phyloP scores from a whole-genome alignment of 768 basidiomycete species.

The Cystobasidium onofrii region DNA sequence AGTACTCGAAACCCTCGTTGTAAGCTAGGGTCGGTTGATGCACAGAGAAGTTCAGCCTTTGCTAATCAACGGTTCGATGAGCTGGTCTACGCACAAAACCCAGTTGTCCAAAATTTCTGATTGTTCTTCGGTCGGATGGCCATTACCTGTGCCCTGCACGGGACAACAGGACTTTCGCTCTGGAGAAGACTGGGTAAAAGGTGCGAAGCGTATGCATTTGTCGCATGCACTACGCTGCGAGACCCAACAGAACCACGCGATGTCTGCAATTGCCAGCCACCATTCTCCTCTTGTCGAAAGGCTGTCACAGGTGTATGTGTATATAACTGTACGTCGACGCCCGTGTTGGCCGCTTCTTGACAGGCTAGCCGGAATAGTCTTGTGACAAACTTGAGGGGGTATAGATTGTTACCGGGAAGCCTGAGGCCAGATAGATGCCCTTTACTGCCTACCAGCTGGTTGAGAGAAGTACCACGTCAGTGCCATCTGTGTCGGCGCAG shows the following conservation, averaged over 20 bases:
- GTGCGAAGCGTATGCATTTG: conserved; percentile 71
- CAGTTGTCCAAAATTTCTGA: conserved; percentile 47
- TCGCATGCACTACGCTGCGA: conserved; percentile 68
- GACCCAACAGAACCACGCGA: conserved; percentile 60
- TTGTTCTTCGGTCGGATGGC: conserved; percentile 50
- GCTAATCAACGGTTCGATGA: not conserved
- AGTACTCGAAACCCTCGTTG: conserved; percentile 59
- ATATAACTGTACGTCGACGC: conserved; percentile 53
- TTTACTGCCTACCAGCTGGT: conserved; percentile 42
- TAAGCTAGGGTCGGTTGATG: not conserved
- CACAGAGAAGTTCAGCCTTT: not conserved
- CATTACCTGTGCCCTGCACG: conserved; percentile 63
- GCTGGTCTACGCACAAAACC: conserved; percentile 48
- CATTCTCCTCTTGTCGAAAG: conserved; percentile 43
- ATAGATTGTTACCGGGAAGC: conserved; percentile 59
- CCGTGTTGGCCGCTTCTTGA: not conserved
- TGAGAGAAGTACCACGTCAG: not conserved
- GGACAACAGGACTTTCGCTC: conserved; percentile 55
- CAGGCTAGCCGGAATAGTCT: conserved; percentile 34
- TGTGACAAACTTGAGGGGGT: conserved; percentile 56
- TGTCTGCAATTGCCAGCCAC: conserved; percentile 56
- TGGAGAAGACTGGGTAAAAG: conserved; percentile 60
- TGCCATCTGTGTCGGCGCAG: too few species aligned
- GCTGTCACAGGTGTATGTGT: conserved; percentile 63
- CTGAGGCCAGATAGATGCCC: conserved; percentile 54